phyloP scores from a whole-genome alignment of 2,329 filamentous ascomycete species.

The Venturia carpophila region DNA sequence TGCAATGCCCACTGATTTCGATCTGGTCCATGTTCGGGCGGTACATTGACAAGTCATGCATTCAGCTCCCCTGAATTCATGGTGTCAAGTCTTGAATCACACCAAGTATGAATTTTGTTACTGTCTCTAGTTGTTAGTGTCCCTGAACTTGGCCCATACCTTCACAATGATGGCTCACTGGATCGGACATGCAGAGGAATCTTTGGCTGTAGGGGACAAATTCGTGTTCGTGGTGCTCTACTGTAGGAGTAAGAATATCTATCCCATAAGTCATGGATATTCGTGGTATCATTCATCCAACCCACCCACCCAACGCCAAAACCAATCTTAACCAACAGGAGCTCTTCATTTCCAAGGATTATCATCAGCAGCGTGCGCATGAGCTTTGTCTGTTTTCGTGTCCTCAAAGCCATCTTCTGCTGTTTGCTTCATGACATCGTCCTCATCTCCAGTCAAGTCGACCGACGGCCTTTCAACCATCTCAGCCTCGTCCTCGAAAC shows the following conservation, averaged over 20 bases:
- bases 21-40: too few relatives aligned
- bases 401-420: constrained; percentile 5
- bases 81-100: too few relatives aligned
- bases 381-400: neutral
- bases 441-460: constrained; percentile 18
- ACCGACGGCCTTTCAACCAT: constrained; percentile 24
- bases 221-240: neutral
- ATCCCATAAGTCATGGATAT: neutral
- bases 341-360: constrained; percentile 12
- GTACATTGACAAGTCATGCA: too few relatives aligned
- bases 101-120: neutral
- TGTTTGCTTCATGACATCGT: neutral
- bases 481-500: constrained; percentile 20
- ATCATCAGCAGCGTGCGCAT: neutral
- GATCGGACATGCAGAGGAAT: neutral
- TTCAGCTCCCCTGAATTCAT: too few relatives aligned
- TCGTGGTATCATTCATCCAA: constrained; percentile 2
- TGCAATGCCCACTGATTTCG: too few relatives aligned
- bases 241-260: neutral
- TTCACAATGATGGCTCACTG: neutral
- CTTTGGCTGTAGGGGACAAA: neutral
- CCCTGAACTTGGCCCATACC: neutral
- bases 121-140: neutral
- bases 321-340: neutral
- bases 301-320: neutral